A percentile compares a stretch with the other conserved stretches of the same genome.
phyloP scores from a whole-genome alignment of 2,329 filamentous ascomycete species.

The Colletotrichum gloeosporioides region DNA sequence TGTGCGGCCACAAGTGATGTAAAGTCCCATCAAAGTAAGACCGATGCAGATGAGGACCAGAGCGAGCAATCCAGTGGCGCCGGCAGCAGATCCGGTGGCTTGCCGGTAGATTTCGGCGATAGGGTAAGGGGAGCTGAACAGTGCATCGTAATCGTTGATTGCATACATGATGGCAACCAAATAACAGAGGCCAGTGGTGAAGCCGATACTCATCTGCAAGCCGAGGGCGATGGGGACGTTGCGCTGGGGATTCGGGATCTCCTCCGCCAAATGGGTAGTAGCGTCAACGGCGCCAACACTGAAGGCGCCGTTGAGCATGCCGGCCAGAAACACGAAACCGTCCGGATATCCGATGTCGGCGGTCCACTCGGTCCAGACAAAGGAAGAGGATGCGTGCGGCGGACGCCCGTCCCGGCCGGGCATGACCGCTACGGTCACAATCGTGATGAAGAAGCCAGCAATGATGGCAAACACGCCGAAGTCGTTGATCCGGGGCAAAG shows the following conservation, averaged over 20 bases:
- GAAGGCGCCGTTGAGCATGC: conserved; percentile 69
- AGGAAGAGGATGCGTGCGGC: conserved; percentile 35
- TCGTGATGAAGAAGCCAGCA: conserved; percentile 58
- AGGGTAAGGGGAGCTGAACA: conserved; percentile 59
- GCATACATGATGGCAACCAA: conserved; percentile 62
- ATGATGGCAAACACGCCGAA: conserved; percentile 58
- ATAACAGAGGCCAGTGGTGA: conserved; percentile 58
- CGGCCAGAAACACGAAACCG: conserved; percentile 45
- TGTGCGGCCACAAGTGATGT: conserved; percentile 43
- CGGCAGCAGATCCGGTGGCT: conserved; percentile 56
- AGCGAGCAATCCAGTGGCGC: conserved; percentile 54
- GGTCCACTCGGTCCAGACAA: conserved; percentile 46
- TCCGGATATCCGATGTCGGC: conserved; percentile 44
- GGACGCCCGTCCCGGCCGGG: conserved; percentile 35
- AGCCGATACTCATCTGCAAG: conserved; percentile 55
- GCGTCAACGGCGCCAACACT: conserved; percentile 71
- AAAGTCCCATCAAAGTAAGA: conserved; percentile 38
- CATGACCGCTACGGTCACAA: conserved; percentile 62
- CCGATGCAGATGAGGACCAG: conserved; percentile 44
- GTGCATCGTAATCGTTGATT: conserved; percentile 60
- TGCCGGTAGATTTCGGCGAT: conserved; percentile 71
- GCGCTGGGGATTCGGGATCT: conserved; percentile 57
- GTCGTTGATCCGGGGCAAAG: conserved; percentile 57
- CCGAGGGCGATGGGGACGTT: conserved; percentile 61
- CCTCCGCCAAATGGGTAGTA: conserved; percentile 68